These are phyloP conservation scores for Penicillium sp. DNA, from an alignment of 2,329 filamentous ascomycete genomes.

Conservation along the genomic window DNA sequence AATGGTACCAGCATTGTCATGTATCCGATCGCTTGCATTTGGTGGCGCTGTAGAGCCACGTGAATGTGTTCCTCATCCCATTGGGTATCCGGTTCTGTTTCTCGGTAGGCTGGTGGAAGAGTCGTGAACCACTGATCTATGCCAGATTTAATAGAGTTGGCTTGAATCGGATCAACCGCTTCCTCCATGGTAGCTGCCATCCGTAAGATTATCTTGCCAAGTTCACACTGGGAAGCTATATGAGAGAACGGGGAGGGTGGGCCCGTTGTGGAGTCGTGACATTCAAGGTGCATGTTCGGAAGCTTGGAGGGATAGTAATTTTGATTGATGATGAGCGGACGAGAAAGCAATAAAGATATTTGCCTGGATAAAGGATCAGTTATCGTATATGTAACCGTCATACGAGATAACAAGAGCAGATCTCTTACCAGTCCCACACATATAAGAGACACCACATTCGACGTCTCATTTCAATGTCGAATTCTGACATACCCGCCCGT, in stretches of 20 bases:
- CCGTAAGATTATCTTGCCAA: conserved; percentile 42
- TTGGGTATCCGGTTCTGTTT: conserved; percentile 50
- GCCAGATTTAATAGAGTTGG: conserved; percentile 40
- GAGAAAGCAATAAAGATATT: conserved; percentile 53
- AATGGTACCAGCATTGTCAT: conserved; percentile 56
- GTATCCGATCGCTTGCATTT: conserved; percentile 54
- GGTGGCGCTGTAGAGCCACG: conserved; percentile 55
- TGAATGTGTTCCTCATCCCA: conserved; percentile 52
- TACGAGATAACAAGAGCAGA: too few species aligned
- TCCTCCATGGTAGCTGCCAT: conserved; percentile 25
- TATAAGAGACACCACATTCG: conserved; percentile 56
- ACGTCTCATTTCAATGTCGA: conserved; percentile 56
- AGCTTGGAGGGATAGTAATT: conserved; percentile 47
- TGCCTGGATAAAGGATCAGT: conserved; percentile 35
- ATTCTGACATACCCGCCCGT: conserved; percentile 48
- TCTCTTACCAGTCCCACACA: conserved; percentile 55
- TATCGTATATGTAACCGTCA: too few species aligned
- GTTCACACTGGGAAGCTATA: conserved; percentile 49
- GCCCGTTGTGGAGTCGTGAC: conserved; percentile 38
- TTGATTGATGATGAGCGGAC: conserved; percentile 54
- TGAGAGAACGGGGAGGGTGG: conserved; percentile 54
- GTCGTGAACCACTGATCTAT: conserved; percentile 53
- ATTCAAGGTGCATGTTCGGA: conserved; percentile 49
- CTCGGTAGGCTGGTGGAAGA: conserved; percentile 51
- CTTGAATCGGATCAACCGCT: conserved; percentile 20